A percentile compares a stretch with the other conserved stretches of the same genome.
phyloP scores from a whole-genome alignment of 805 yeast genomes.

The Kuraishia piskuri region DNA sequence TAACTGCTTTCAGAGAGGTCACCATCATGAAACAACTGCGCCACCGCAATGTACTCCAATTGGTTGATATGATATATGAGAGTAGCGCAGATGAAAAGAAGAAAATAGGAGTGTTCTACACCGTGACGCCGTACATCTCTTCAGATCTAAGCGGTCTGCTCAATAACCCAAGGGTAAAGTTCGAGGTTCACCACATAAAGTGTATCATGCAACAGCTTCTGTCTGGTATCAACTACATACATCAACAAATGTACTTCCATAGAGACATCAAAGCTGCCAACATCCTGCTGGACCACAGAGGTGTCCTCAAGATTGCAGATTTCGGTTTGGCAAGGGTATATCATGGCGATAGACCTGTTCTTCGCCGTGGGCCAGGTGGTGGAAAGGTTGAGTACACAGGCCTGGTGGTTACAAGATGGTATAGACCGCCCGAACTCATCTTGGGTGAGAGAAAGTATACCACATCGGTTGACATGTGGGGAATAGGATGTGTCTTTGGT shows the following conservation, averaged over 20 bases:
- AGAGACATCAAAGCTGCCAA: constrained; percentile 97
- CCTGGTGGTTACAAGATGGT: constrained; percentile 93
- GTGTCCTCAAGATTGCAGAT: constrained; percentile 85
- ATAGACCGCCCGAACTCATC: constrained; percentile 89
- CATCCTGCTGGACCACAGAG: constrained; percentile 67
- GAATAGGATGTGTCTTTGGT: constrained; percentile 91
- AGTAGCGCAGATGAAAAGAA: constrained; percentile 18
- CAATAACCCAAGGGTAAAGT: constrained; percentile 61
- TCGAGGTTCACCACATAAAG: constrained; percentile 66
- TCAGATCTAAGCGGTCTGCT: constrained; percentile 86
- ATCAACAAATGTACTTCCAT: constrained; percentile 53
- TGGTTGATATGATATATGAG: constrained; percentile 72
- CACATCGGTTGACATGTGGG: constrained; percentile 97
- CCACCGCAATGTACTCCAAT: constrained; percentile 66
- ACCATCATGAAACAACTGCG: constrained; percentile 63
- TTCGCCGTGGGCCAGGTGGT: constrained; percentile 36
- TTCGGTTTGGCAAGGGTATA: constrained; percentile 81
- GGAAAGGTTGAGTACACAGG: constrained; percentile 47
- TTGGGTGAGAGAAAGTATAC: constrained; percentile 83
- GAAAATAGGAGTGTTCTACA: constrained; percentile 46
- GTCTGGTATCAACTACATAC: constrained; percentile 76
- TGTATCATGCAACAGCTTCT: constrained; percentile 74
- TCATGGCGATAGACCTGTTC: constrained; percentile 25
- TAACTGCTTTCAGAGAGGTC: constrained; percentile 91
- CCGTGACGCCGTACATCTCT: constrained; percentile 89